These are phyloP conservation scores for Nothopassalora personata DNA, from an alignment of 2,329 filamentous ascomycete species.

Conservation along the genomic window DNA sequence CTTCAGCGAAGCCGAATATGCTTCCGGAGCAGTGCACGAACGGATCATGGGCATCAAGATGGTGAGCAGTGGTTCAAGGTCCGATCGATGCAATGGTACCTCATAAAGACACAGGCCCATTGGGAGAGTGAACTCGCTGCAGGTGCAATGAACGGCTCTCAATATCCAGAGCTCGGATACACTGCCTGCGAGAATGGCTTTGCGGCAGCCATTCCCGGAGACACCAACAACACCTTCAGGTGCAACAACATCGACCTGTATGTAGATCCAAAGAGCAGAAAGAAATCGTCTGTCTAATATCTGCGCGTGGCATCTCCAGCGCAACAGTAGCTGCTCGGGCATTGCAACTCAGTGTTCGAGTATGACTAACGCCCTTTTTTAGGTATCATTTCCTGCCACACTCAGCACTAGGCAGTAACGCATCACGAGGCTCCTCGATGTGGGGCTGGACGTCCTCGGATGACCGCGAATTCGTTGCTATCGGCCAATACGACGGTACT, in stretches of 20 bases:
- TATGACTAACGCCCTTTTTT: too few species aligned
- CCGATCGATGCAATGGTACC: not conserved
- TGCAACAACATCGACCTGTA: constrained; percentile 49
- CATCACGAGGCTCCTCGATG: constrained; percentile 41
- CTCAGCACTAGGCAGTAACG: constrained; percentile 46
- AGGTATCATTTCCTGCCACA: constrained; percentile 48
- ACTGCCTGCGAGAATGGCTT: constrained; percentile 1
- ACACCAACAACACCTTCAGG: constrained; percentile 32
- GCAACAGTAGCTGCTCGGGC: constrained; percentile 39
- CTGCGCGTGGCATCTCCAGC: constrained; percentile 43
- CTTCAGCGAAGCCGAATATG: constrained; percentile 18
- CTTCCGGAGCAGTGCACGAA: constrained; percentile 18
- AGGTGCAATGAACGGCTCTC: constrained; percentile 34
- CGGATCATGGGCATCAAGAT: constrained; percentile 23
- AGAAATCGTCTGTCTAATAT: too few species aligned
- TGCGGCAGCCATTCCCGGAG: constrained; percentile 16
- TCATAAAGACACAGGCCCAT: constrained; percentile 16
- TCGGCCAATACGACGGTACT: constrained; percentile 51
- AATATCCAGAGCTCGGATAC: constrained; percentile 31
- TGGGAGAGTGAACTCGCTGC: constrained; percentile 34
- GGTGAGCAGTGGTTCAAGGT: constrained; percentile 8
- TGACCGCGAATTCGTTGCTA: constrained; percentile 51
- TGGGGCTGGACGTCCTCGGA: constrained; percentile 37
- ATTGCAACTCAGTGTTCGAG: too few species aligned
- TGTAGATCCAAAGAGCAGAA: not conserved